Percentiles rank a stretch among this genome's conserved stretches.
Evolutionary conservation across 495 filamentous ascomycete species (phyloP).

Genomic region (Geoglossum glabrum): DNA sequence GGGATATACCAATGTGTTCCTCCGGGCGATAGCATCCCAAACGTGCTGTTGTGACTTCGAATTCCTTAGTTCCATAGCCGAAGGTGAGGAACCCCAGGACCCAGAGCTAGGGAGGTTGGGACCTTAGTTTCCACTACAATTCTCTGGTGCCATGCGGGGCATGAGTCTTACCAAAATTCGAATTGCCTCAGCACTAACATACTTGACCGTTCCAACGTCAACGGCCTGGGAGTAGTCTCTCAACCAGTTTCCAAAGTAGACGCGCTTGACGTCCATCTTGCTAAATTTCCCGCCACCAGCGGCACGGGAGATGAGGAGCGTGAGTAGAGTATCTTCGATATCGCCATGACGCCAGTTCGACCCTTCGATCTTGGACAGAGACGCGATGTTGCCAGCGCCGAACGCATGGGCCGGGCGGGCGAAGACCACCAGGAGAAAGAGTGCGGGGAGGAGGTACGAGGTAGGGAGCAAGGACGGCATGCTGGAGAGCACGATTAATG

Average conservation of each 20-base stretch:
- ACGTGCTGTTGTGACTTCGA: slow-evolving; percentile 73
- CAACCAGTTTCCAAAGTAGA: slow-evolving; percentile 72
- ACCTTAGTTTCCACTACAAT: slow-evolving; percentile 7
- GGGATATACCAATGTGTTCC: slow-evolving; percentile 32
- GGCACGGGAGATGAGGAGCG: slow-evolving; percentile 50
- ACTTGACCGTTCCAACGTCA: slow-evolving; percentile 76
- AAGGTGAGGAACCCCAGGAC: slow-evolving; percentile 44
- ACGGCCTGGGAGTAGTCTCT: slow-evolving; percentile 39
- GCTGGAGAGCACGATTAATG: background rate
- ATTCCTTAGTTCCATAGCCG: slow-evolving; percentile 75
- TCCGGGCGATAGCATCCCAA: slow-evolving; percentile 78
- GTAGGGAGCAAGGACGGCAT: slow-evolving; percentile 2
- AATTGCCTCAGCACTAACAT: slow-evolving; percentile 73
- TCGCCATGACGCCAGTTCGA: slow-evolving; percentile 91
- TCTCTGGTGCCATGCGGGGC: slow-evolving; percentile 16
- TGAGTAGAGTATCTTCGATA: slow-evolving; percentile 76
- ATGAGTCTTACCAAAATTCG: slow-evolving; percentile 34
- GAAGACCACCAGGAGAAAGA: slow-evolving; percentile 38
- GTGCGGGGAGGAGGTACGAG: slow-evolving; percentile 21
- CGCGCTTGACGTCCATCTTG: slow-evolving; percentile 69
- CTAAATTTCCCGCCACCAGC: slow-evolving; percentile 70
- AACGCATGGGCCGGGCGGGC: slow-evolving; percentile 53
- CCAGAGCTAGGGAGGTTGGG: slow-evolving; percentile 29
- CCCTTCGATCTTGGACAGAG: slow-evolving; percentile 59
- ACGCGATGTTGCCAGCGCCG: slow-evolving; percentile 68